These are phyloP conservation scores for Arthrobotrys megalospora DNA, from an alignment of 2,329 filamentous ascomycete species.

Conservation along the genomic window DNA sequence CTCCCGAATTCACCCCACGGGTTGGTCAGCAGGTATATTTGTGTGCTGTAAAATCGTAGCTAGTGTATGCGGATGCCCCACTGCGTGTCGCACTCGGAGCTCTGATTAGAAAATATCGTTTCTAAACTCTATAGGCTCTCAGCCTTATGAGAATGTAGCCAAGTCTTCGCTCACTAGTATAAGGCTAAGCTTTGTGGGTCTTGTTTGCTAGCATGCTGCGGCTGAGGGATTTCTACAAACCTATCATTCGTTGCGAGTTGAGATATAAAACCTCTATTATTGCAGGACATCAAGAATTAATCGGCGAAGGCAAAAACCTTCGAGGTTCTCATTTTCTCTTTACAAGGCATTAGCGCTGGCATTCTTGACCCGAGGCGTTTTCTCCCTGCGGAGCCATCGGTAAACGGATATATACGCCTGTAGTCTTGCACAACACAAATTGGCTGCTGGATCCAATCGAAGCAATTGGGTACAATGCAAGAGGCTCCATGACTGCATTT, in stretches of 20 bases:
- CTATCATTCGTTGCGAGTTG: background rate
- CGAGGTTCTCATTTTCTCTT: background rate
- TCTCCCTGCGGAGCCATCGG: no score
- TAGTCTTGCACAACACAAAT: no score
- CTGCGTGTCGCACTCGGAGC: background rate
- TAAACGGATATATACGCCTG: no score
- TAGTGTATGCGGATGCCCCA: background rate
- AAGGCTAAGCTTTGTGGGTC: constrained; percentile 20
- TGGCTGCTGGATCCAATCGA: no score
- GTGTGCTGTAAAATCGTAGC: background rate
- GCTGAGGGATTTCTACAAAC: constrained; percentile 8
- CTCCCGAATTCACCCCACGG: constrained; percentile 1
- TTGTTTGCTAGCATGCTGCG: constrained; percentile 4
- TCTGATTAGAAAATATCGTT: constrained; percentile 5
- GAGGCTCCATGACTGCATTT: no score
- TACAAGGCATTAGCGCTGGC: no score
- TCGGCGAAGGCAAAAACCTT: background rate
- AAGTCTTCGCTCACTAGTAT: constrained; percentile 2
- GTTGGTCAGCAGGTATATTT: background rate
- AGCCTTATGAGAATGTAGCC: constrained; percentile 18
- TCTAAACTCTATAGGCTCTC: background rate
- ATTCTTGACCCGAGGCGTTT: no score
- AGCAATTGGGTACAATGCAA: no score
- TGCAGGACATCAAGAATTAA: background rate
- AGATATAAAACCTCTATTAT: background rate